Conservation (phyloP, 2,329 filamentous ascomycete species). For the Ophiostoma angusticollis region DNA sequence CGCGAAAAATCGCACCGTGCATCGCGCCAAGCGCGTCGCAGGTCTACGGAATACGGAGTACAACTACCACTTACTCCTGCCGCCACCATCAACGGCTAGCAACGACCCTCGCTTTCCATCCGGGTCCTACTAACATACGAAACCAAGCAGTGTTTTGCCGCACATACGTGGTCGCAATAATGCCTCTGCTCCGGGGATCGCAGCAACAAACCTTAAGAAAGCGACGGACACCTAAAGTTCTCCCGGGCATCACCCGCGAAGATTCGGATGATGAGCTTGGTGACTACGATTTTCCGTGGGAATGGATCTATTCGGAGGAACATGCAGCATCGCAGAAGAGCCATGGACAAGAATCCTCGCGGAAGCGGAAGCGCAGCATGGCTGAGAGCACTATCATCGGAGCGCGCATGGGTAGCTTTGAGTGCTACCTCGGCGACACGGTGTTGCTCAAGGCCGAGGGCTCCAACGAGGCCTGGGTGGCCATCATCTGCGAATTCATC, state of each 20-base stretch:
- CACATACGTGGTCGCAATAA: too few relatives aligned
- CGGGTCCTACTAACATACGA: too few relatives aligned
- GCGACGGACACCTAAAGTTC: slow-evolving; percentile 10
- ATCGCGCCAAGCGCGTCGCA: too few relatives aligned
- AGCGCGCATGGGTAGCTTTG: slow-evolving; percentile 68
- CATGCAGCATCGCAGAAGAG: slow-evolving; percentile 6
- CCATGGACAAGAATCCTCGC: slow-evolving; percentile 2
- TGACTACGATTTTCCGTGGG: slow-evolving; percentile 59
- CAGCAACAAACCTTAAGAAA: slow-evolving; percentile 1
- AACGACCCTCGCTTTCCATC: too few relatives aligned
- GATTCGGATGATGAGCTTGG: slow-evolving; percentile 84
- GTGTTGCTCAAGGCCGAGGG: slow-evolving; percentile 83
- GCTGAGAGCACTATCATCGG: slow-evolving; percentile 53
- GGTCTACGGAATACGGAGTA: too few relatives aligned
- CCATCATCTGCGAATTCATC: slow-evolving; percentile 71
- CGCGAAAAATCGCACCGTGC: too few relatives aligned
- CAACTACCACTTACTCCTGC: too few relatives aligned
- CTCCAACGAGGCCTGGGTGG: slow-evolving; percentile 80
- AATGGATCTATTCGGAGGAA: slow-evolving; percentile 57
- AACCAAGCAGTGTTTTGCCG: too few relatives aligned
- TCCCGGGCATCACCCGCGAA: slow-evolving; percentile 52
- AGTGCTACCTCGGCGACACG: slow-evolving; percentile 68
- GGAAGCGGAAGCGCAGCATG: slow-evolving; percentile 25
- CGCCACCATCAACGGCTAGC: too few relatives aligned
- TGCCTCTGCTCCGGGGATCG: slow-evolving; percentile 10